phyloP scores from a whole-genome alignment of 768 basidiomycete genomes.

The Hortiboletus flavorubellus region DNA sequence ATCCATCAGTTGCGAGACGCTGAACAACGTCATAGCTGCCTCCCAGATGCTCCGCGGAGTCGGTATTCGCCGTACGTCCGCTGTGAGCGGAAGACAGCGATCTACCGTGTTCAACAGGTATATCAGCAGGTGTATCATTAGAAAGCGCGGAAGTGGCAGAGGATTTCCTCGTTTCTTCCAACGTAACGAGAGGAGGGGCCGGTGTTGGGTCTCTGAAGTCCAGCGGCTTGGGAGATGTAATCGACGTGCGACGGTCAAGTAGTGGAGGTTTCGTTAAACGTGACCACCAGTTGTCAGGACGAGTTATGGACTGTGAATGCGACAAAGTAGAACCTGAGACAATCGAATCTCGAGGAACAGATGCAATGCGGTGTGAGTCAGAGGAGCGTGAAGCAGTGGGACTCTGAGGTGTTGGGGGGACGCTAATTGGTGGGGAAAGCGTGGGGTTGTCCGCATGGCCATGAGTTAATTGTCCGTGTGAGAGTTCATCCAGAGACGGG shows the following conservation, averaged over 20 bases:
- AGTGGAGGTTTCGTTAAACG: conserved; percentile 66
- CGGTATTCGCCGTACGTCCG: conserved; percentile 64
- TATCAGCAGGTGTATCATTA: conserved; percentile 10
- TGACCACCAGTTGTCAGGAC: conserved; percentile 77
- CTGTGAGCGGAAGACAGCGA: conserved; percentile 49
- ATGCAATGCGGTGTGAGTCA: conserved; percentile 28
- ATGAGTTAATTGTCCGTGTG: conserved; percentile 21
- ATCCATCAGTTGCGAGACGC: conserved; percentile 35
- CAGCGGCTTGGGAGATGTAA: conserved; percentile 32
- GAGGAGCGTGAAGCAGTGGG: conserved; percentile 21
- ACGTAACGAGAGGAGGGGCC: conserved; percentile 58
- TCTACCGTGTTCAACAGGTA: conserved; percentile 27
- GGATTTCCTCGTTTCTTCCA: conserved; percentile 43
- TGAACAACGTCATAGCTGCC: conserved; percentile 71
- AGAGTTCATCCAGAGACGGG: conserved; percentile 23
- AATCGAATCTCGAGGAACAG: conserved; percentile 37
- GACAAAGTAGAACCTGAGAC: conserved; percentile 41
- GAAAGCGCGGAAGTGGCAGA: conserved; percentile 11
- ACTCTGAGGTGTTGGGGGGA: conserved; percentile 22
- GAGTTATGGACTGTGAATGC: conserved; percentile 48
- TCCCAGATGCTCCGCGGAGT: conserved; percentile 61
- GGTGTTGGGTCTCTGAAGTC: conserved; percentile 83
- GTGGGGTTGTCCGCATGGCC: conserved; percentile 28
- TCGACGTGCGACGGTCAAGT: conserved; percentile 53
- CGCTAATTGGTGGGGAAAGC: conserved; percentile 6